These are phyloP conservation scores for Apiotrichum sp. DNA, from an alignment of 1,284 basidiomycete genomes.

Conservation along the genomic window DNA sequence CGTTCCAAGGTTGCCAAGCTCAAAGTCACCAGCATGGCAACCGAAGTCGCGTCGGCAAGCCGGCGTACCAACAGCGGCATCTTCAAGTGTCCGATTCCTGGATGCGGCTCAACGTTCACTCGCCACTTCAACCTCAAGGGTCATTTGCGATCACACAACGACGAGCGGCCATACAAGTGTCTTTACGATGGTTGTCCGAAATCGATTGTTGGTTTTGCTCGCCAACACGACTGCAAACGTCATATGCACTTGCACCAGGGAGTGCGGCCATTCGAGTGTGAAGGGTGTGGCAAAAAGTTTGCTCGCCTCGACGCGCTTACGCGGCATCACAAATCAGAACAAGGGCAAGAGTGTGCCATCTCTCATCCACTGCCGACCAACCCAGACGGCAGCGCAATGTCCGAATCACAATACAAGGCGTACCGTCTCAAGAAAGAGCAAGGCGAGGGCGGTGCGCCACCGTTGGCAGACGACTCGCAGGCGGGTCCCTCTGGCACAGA, in stretches of 20 bases:
- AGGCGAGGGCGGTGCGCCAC: conserved; percentile 21
- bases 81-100: conserved; percentile 84
- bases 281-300: conserved; percentile 89
- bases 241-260: conserved; percentile 83
- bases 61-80: conserved; percentile 82
- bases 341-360: conserved; percentile 46
- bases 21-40: conserved; percentile 91
- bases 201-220: conserved; percentile 63
- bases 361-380: conserved; percentile 44
- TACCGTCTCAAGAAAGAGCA: conserved; percentile 24
- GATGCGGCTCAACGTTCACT: conserved; percentile 93
- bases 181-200: conserved; percentile 90
- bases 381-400: conserved; percentile 44
- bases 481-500: too few relatives aligned
- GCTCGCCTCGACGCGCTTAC: conserved; percentile 88
- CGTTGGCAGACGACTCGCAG: too few relatives aligned
- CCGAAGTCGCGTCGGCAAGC: conserved; percentile 83
- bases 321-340: conserved; percentile 50
- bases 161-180: conserved; percentile 88
- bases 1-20: conserved; percentile 67
- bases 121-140: conserved; percentile 59
- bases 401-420: conserved; percentile 45
- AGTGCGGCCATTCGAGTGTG: conserved; percentile 78
- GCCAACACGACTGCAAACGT: conserved; percentile 93
- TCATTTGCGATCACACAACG: conserved; percentile 91